Evolutionary conservation across 805 yeast species (phyloP), one percentile per base, ranked within the genome.

Genomic region (Jamesozyma jinghongensis): DNA sequence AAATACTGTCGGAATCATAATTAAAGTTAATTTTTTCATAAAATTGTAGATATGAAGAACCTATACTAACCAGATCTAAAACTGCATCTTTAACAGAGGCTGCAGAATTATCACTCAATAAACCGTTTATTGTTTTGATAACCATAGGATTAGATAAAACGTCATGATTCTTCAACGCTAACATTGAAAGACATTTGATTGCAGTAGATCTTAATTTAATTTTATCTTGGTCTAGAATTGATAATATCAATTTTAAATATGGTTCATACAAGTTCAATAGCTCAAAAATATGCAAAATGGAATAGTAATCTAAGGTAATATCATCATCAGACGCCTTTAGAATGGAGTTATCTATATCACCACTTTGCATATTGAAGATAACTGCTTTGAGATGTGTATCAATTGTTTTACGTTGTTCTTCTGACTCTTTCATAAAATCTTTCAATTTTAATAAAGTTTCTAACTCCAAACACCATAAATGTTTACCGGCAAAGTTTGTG

Each of bases 51-150:
- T 49, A 48, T 1, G 59, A 48, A 6, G 56, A 47, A 2, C 68
- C 67, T 17, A 73, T 64, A 2, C 61, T 51, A 19, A 86, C 59
- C 31, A 86, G 66, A 33, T 84, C 92, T 22, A 86, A 62, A 2
- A 80, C 80, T 0, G 94, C 85, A 50, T 81, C 87, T 43, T 86
- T 70, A 0, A 85, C 90, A 31, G 79, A 70, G 0, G 94, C 77
- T 0, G 94, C 77, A 2, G 86, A 82, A 0, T 71, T 53, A 45
- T 82, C 90, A 4, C 54, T 59, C 30, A 86, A 60, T 35, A 77
- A 63, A 8, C 58, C 63, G 1, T 75, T 63, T 2, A 86, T 65
- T 0, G 82, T 68, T 2, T 61, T 61, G 47, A 70, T 77, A 5
- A 85, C 71, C 8, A 62, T 61, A 1, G 77, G 70, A 2, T 71